A percentile compares a stretch with the other conserved stretches of the same genome.
These are phyloP conservation scores for Zostera marina DNA, from an alignment of 116 monocot species.

Conservation along the genomic window DNA sequence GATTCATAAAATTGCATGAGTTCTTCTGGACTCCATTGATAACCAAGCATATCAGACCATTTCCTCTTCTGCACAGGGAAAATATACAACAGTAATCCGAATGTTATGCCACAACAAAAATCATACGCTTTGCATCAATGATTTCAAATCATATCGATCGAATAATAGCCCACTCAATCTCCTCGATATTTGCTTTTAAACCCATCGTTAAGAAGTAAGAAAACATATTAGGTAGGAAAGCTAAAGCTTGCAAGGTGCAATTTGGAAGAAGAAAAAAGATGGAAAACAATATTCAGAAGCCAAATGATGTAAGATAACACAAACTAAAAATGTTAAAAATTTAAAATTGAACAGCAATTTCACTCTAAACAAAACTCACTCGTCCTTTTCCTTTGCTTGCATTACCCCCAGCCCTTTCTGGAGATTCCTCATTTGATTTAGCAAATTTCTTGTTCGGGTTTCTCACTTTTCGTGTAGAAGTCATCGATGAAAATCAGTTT, in stretches of 20 bases:
- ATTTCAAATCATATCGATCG: not conserved
- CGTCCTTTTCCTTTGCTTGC: constrained; percentile 40
- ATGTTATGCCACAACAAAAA: not conserved
- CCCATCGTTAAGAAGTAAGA: not conserved
- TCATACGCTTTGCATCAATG: not conserved
- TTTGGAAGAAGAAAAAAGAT: not conserved
- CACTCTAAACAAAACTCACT: constrained; percentile 27
- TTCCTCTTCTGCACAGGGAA: constrained; percentile 60
- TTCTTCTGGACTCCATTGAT: constrained; percentile 89
- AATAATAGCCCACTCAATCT: not conserved
- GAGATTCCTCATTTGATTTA: constrained; percentile 45
- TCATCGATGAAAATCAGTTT: constrained; percentile 18
- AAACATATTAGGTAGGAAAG: not conserved
- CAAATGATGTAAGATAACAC: not conserved
- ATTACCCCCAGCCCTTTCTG: constrained; percentile 40
- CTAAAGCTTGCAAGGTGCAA: not conserved
- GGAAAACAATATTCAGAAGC: no score
- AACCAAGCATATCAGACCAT: constrained; percentile 84
- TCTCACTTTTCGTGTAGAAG: constrained; percentile 74
- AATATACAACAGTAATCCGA: not conserved
- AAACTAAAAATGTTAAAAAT: not conserved
- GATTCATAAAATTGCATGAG: constrained; percentile 82
- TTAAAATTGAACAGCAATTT: not conserved
- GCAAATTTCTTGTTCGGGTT: constrained; percentile 47
- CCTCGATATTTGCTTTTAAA: not conserved